Conservation (phyloP, 73 alveolate genomes). For the Blepharisma japonicum region DNA sequence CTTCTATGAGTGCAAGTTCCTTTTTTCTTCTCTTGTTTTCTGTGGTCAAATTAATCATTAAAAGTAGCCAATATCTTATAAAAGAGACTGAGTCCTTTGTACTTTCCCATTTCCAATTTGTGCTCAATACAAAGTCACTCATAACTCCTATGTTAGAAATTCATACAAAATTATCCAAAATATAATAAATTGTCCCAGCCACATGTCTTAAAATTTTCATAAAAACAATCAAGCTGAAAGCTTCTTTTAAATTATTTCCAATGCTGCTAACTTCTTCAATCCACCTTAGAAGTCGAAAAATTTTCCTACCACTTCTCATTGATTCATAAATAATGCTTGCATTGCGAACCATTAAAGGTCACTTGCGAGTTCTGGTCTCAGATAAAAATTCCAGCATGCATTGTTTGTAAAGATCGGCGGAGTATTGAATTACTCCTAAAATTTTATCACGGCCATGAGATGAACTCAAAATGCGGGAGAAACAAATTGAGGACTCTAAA, state of each 20-base stretch:
- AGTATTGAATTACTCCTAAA: background rate
- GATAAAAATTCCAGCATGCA: conserved; percentile 9
- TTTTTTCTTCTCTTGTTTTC: background rate
- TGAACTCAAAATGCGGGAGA: background rate
- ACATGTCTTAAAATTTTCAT: conserved; percentile 2
- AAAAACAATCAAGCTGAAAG: background rate
- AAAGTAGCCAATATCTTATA: conserved; percentile 2
- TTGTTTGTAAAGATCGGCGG: conserved; percentile 18
- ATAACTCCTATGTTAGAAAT: conserved; percentile 3
- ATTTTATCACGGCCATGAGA: conserved; percentile 10
- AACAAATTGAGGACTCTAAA: too few species aligned
- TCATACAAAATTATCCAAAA: conserved; percentile 21
- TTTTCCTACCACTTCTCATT: conserved; percentile 13
- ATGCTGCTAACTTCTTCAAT: conserved; percentile 25
- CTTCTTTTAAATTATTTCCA: background rate
- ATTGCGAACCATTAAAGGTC: conserved; percentile 14
- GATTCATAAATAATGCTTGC: conserved; percentile 5
- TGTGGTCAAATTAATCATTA: background rate
- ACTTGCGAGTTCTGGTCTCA: background rate
- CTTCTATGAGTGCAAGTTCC: background rate
- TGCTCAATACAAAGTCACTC: background rate
- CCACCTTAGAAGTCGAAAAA: conserved; percentile 15
- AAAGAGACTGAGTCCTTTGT: background rate
- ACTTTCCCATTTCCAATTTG: conserved; percentile 20
- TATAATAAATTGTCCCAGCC: background rate